A percentile compares a stretch with the other conserved stretches of the same genome.
Evolutionary conservation across 2,329 filamentous ascomycete genomes (phyloP).

Genomic region (Chrysosporium keratinophilum): DNA sequence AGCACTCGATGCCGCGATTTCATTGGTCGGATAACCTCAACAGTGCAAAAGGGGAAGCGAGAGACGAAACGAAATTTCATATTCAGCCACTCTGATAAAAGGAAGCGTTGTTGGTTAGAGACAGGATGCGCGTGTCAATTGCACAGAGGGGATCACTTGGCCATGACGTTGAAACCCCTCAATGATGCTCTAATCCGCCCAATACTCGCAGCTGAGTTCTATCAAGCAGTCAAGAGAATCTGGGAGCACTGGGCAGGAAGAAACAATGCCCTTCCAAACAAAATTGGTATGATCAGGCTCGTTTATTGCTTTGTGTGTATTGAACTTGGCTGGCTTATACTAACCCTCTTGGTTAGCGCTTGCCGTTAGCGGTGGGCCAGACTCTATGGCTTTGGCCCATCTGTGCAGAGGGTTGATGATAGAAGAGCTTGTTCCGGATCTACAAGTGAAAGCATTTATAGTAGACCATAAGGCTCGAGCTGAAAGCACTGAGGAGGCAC

Average conservation of each 20-base stretch:
- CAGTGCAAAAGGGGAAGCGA: background rate
- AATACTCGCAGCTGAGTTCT: conserved; percentile 29
- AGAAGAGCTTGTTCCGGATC: conserved; percentile 17
- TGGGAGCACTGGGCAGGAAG: conserved; percentile 33
- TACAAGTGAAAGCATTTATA: conserved; percentile 45
- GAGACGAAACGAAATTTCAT: background rate
- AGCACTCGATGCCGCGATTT: background rate
- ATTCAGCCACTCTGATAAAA: background rate
- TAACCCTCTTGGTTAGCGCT: conserved; percentile 43
- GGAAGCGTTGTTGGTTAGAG: background rate
- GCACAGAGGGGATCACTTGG: conserved; percentile 6
- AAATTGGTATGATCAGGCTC: conserved; percentile 9
- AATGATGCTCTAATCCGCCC: conserved; percentile 21
- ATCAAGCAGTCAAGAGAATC: conserved; percentile 38
- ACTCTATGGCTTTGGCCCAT: conserved; percentile 90
- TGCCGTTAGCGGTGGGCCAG: conserved; percentile 83
- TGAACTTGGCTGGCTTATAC: background rate
- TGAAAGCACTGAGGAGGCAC: conserved; percentile 47
- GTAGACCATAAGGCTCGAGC: conserved; percentile 52
- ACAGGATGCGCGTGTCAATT: background rate
- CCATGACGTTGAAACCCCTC: conserved; percentile 18
- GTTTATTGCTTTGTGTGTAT: background rate
- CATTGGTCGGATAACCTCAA: background rate
- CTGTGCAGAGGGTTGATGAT: conserved; percentile 50
- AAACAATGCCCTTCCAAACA: background rate